Evolutionary conservation across 805 yeast genomes (phyloP).

Genomic region (Candida silvicultrix): DNA sequence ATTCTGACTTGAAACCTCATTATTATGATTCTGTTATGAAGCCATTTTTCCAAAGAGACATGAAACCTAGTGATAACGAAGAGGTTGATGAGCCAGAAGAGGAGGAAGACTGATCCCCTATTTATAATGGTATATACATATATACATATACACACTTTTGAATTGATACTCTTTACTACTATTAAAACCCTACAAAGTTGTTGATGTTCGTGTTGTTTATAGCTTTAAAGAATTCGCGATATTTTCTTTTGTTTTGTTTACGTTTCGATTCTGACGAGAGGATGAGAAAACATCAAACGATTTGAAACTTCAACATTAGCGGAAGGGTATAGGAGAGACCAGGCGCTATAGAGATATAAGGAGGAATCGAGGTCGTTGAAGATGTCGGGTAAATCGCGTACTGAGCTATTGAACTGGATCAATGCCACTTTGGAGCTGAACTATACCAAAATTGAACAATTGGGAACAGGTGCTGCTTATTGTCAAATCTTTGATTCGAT

Average conservation of each 20-base stretch:
- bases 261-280: too few species aligned
- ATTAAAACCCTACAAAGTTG: too few species aligned
- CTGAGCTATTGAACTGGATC: slow-evolving; percentile 81
- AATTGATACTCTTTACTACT: too few species aligned
- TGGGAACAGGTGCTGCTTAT: slow-evolving; percentile 94
- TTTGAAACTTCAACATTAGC: too few species aligned
- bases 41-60: slow-evolving; percentile 17
- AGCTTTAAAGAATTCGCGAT: too few species aligned
- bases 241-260: too few species aligned
- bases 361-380: neutral
- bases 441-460: slow-evolving; percentile 78
- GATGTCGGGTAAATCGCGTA: slow-evolving; percentile 53
- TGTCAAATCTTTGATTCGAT: slow-evolving; percentile 89
- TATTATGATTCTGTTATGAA: slow-evolving; percentile 14
- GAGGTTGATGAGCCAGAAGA: slow-evolving; percentile 1
- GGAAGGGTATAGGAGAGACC: too few species aligned
- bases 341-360: too few species aligned
- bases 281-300: too few species aligned
- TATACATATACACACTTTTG: too few species aligned
- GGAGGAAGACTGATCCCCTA: neutral
- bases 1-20: slow-evolving; percentile 53
- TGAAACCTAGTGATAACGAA: slow-evolving; percentile 15
- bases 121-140: too few species aligned
- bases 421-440: slow-evolving; percentile 61
- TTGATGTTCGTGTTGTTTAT: too few species aligned